phyloP scores from a whole-genome alignment of 2,329 filamentous ascomycete species.

The Ploettnerulaceae sp. region DNA sequence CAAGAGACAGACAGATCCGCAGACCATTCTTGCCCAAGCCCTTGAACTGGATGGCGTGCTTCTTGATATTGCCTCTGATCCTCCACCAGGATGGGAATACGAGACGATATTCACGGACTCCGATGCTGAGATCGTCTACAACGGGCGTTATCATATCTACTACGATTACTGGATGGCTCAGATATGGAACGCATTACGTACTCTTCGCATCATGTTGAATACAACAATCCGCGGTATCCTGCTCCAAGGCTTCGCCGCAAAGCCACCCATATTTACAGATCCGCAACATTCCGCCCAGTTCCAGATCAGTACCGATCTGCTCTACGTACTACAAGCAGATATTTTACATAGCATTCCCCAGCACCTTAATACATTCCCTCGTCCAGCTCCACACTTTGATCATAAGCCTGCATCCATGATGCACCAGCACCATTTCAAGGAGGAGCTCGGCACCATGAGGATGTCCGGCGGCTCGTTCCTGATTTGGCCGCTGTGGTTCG shows the following conservation, averaged over 20 bases:
- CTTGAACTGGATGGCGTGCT: conserved; percentile 26
- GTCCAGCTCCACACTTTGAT: background rate
- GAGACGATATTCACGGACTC: conserved; percentile 21
- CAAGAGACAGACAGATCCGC: conserved; percentile 33
- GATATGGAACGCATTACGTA: conserved; percentile 28
- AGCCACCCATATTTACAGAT: conserved; percentile 17
- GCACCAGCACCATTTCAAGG: conserved; percentile 6
- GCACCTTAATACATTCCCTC: conserved; percentile 18
- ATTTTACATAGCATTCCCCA: conserved; percentile 27
- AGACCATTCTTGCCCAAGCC: conserved; percentile 19
- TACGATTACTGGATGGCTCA: conserved; percentile 26
- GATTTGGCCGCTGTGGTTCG: conserved; percentile 31
- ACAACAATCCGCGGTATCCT: conserved; percentile 19
- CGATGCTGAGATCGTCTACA: conserved; percentile 20
- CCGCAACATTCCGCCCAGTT: conserved; percentile 23
- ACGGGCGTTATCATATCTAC: conserved; percentile 28
- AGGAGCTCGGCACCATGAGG: conserved; percentile 1
- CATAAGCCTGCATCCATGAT: background rate
- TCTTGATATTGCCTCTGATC: conserved; percentile 11
- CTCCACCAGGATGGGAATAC: conserved; percentile 24
- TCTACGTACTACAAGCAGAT: conserved; percentile 19
- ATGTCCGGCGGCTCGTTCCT: conserved; percentile 26
- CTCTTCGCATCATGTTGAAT: conserved; percentile 23
- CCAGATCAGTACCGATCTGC: conserved; percentile 22
- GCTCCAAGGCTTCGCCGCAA: conserved; percentile 16